Evolutionary conservation across 768 basidiomycete genomes (phyloP), one percentile per base, ranked within the genome.

Genomic region (Tubosaeta sp.): DNA sequence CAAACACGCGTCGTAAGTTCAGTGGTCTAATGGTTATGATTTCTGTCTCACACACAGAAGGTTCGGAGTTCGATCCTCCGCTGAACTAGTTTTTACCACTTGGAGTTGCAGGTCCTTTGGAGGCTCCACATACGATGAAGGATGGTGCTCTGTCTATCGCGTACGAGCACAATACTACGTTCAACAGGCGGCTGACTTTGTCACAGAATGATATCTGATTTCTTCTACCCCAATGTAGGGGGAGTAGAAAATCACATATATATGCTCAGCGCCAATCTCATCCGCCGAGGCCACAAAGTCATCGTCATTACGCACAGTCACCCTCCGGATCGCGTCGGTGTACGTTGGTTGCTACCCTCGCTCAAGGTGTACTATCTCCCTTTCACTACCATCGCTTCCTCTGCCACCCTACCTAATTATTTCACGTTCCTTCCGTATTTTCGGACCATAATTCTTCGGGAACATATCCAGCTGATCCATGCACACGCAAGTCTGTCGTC

Each of bases 221-320:
- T 98, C 75, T 99, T 97, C 72, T 84, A 90, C 63, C 96, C 96
- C 1, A 77, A 81, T 51, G 86, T 94, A 3, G 96, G 96, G 3
- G 96, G 96, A 8, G 95, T 99, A 29, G 96, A 98, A 71, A 94
- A 84, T 53, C 93, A 96, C 68, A 94, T 97, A 32, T 97, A 91
- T 70, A 90, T 90, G 81, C 78, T 99, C 42, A 85, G 86, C 51
- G 84, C 87, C 18, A 85, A 87, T 43, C 82, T 98, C 36, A 81
- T 94, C 48, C 75, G 76, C 36, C 79, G 80, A 35, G 93, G 94
- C 4, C 94, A 99, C 69, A 92, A 89, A 69, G 93, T 99, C 49
- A 86, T 98, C 55, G 84, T 95, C 34, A 88, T 99, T 52, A 97
- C 95, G 0, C 96, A 99, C 64, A 84, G 88, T 52, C 91, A 95